phyloP scores from a whole-genome alignment of 225 moss, liverwort and hornwort genomes.

The Polytrichum commune region DNA sequence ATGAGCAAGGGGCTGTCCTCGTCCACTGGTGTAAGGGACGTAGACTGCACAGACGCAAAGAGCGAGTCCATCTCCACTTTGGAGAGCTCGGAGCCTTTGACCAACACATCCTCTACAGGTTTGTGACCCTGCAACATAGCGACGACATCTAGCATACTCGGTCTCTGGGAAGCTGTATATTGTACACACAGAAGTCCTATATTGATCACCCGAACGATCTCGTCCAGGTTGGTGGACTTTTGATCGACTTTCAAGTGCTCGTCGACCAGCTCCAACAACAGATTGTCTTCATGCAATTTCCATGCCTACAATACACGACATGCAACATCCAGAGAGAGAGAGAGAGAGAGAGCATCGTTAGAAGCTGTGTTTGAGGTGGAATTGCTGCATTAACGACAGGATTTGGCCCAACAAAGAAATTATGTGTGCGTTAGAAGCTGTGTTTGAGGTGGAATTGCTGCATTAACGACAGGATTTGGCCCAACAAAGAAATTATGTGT shows the following conservation, averaged over 20 bases:
- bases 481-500: too few species aligned
- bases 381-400: too few species aligned
- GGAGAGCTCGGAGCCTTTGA: slow-evolving; percentile 31
- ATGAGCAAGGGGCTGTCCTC: slow-evolving; percentile 50
- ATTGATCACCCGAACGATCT: slow-evolving; percentile 33
- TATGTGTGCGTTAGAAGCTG: neutral
- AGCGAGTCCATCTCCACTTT: slow-evolving; percentile 27
- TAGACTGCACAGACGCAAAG: slow-evolving; percentile 35
- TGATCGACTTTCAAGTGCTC: slow-evolving; percentile 18
- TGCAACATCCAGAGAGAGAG: neutral
- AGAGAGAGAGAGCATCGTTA: neutral
- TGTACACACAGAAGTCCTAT: slow-evolving; percentile 52
- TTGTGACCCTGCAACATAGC: slow-evolving; percentile 36
- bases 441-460: neutral
- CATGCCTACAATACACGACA: slow-evolving; percentile 29
- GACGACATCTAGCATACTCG: slow-evolving; percentile 33
- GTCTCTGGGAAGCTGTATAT: slow-evolving; percentile 28
- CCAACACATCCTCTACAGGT: slow-evolving; percentile 11
- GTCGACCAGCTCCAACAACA: slow-evolving; percentile 35
- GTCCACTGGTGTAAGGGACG: slow-evolving; percentile 35
- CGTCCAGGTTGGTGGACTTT: slow-evolving; percentile 26
- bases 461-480: too few species aligned
- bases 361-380: neutral
- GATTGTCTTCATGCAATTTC: slow-evolving; percentile 40
- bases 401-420: too few species aligned